Evolutionary conservation across 768 basidiomycete genomes (phyloP).

Genomic region (Leccinum disarticulatum): DNA sequence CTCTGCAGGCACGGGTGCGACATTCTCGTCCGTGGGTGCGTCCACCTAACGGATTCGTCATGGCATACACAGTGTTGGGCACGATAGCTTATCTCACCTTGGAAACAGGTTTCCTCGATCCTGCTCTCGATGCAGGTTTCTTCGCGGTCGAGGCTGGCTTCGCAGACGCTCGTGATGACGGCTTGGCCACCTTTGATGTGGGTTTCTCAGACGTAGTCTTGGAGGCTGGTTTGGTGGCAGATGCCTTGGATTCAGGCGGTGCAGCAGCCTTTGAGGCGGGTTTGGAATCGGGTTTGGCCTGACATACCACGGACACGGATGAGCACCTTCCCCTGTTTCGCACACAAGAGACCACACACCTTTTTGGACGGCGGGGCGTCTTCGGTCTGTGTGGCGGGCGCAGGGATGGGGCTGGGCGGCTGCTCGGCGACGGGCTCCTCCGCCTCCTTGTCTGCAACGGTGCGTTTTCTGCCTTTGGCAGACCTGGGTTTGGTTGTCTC

Average conservation of each 20-base stretch:
- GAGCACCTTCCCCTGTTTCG: slow-evolving; percentile 5
- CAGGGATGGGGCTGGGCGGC: slow-evolving; percentile 18
- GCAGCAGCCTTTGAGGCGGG: slow-evolving; percentile 24
- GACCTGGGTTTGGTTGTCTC: slow-evolving; percentile 44
- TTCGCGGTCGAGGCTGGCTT: slow-evolving; percentile 47
- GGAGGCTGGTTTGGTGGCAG: slow-evolving; percentile 31
- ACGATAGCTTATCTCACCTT: slow-evolving; percentile 41
- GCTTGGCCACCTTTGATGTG: slow-evolving; percentile 40
- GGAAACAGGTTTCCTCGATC: slow-evolving; percentile 63
- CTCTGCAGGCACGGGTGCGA: slow-evolving; percentile 38
- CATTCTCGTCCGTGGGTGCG: slow-evolving; percentile 38
- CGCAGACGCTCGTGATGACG: slow-evolving; percentile 37
- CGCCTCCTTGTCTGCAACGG: slow-evolving; percentile 39
- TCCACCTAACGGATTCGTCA: slow-evolving; percentile 28
- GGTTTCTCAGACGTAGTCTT: slow-evolving; percentile 40
- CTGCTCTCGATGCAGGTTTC: slow-evolving; percentile 58
- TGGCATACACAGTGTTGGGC: background rate
- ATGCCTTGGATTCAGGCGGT: slow-evolving; percentile 37
- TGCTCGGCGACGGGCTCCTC: slow-evolving; percentile 36
- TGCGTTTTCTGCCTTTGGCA: slow-evolving; percentile 57
- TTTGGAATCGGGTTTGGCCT: slow-evolving; percentile 47
- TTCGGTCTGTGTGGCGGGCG: slow-evolving; percentile 37
- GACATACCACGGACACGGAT: slow-evolving; percentile 2
- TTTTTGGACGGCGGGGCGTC: slow-evolving; percentile 64
- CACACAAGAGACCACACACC: slow-evolving; percentile 35